Evolutionary conservation across 2,329 filamentous ascomycete genomes (phyloP).

Genomic region (Cladosporium sp.): DNA sequence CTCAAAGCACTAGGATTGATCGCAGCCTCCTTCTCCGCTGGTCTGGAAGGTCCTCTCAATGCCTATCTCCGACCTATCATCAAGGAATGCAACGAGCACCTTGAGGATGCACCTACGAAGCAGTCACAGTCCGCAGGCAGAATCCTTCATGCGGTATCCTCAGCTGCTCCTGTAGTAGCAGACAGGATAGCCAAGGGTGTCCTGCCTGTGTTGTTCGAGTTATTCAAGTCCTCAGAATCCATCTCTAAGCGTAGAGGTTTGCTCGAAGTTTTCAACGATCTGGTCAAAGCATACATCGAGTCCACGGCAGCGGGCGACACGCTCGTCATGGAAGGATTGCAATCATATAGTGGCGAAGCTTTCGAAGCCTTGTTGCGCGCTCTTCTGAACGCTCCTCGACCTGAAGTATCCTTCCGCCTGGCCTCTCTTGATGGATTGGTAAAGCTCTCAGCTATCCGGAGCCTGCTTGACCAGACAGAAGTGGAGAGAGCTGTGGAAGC

Average conservation of each 20-base stretch:
- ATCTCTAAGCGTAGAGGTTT: slow-evolving; percentile 60
- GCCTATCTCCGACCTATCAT: slow-evolving; percentile 58
- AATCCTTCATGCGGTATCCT: slow-evolving; percentile 55
- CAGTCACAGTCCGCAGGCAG: slow-evolving; percentile 62
- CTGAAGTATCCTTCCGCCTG: slow-evolving; percentile 48
- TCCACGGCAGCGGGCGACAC: slow-evolving; percentile 43
- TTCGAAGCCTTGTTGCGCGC: slow-evolving; percentile 41
- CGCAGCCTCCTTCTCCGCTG: slow-evolving; percentile 50
- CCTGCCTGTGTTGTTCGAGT: slow-evolving; percentile 54
- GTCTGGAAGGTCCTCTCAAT: slow-evolving; percentile 45
- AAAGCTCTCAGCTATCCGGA: slow-evolving; percentile 39
- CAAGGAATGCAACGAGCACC: slow-evolving; percentile 64
- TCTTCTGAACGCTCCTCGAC: slow-evolving; percentile 40
- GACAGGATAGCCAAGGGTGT: slow-evolving; percentile 53
- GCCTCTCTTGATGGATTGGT: slow-evolving; percentile 42
- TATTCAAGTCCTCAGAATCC: slow-evolving; percentile 59
- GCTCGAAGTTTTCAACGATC: slow-evolving; percentile 55
- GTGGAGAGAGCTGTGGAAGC: slow-evolving; percentile 53
- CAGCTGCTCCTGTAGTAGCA: slow-evolving; percentile 52
- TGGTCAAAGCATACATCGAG: slow-evolving; percentile 54
- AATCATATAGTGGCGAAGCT: slow-evolving; percentile 38
- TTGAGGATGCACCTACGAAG: slow-evolving; percentile 65
- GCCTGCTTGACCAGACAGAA: slow-evolving; percentile 40
- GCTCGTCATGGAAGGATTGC: slow-evolving; percentile 35
- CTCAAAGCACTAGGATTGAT: slow-evolving; percentile 53